phyloP scores from a whole-genome alignment of 1,284 basidiomycete species.

The Sporisorium exsertum region DNA sequence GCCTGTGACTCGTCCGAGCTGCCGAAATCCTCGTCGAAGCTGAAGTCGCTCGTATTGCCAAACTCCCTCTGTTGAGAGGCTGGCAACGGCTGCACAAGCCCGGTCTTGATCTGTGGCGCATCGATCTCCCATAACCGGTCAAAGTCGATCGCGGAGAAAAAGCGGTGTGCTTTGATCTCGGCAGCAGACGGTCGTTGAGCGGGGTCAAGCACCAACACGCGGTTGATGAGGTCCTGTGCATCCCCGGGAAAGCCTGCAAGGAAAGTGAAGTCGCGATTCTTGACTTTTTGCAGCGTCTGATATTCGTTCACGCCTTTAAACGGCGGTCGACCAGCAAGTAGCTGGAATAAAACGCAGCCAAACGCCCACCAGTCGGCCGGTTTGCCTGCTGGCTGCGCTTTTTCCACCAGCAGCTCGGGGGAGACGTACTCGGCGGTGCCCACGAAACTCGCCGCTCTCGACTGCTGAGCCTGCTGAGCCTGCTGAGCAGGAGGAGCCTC shows the following conservation, averaged over 20 bases:
- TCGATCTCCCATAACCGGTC: conserved; percentile 49
- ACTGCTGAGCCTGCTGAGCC: background rate
- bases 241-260: conserved; percentile 71
- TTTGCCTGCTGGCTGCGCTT: conserved; percentile 71
- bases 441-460: conserved; percentile 82
- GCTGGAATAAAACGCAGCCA: conserved; percentile 74
- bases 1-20: conserved; percentile 44
- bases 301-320: conserved; percentile 75
- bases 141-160: conserved; percentile 56
- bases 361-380: conserved; percentile 75
- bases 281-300: conserved; percentile 74
- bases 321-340: conserved; percentile 73
- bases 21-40: conserved; percentile 44
- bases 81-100: conserved; percentile 40
- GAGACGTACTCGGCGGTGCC: conserved; percentile 96
- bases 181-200: conserved; percentile 25
- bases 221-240: conserved; percentile 71
- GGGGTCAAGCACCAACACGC: conserved; percentile 70
- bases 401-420: conserved; percentile 84
- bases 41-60: conserved; percentile 42
- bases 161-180: conserved; percentile 50
- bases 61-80: conserved; percentile 6
- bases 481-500: background rate
- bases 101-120: conserved; percentile 38
- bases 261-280: conserved; percentile 72